Percentiles rank a stretch among this genome's conserved stretches.
Evolutionary conservation across 106 monocot genomes (phyloP).

Genomic region (Dioscorea alata): DNA sequence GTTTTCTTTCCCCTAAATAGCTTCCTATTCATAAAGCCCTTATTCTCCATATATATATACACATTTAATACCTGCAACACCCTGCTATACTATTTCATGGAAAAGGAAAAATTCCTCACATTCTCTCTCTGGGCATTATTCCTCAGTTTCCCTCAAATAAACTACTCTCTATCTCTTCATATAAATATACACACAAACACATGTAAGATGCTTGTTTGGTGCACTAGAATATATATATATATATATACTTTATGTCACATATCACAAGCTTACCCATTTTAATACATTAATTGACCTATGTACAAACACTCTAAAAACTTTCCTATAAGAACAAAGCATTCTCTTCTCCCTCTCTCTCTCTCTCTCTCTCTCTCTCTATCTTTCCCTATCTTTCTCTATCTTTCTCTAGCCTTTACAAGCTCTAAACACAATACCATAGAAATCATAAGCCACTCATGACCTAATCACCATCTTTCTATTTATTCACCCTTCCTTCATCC

Average conservation of each 20-base stretch:
- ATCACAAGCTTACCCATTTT: background rate
- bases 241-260: background rate
- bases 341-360: background rate
- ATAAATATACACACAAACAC: background rate
- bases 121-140: slow-evolving; percentile 14
- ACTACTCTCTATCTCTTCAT: background rate
- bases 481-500: background rate
- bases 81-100: slow-evolving; percentile 7
- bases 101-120: slow-evolving; percentile 13
- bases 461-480: slow-evolving; percentile 32
- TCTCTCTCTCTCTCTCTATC: background rate
- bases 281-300: background rate
- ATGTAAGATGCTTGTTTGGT: background rate
- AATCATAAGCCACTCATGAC: slow-evolving; percentile 43
- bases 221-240: background rate
- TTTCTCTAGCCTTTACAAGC: background rate
- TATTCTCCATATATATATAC: no score
- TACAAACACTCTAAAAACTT: background rate
- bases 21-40: no score
- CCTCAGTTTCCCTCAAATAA: slow-evolving; percentile 13
- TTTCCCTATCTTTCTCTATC: no score
- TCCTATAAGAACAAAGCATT: background rate
- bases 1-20: no score
- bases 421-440: slow-evolving; percentile 10
- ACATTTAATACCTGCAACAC: slow-evolving; percentile 14